Base-by-base conservation (phyloP, 2,329 filamentous ascomycete genomes). In the Thielaviopsis musarum region DNA sequence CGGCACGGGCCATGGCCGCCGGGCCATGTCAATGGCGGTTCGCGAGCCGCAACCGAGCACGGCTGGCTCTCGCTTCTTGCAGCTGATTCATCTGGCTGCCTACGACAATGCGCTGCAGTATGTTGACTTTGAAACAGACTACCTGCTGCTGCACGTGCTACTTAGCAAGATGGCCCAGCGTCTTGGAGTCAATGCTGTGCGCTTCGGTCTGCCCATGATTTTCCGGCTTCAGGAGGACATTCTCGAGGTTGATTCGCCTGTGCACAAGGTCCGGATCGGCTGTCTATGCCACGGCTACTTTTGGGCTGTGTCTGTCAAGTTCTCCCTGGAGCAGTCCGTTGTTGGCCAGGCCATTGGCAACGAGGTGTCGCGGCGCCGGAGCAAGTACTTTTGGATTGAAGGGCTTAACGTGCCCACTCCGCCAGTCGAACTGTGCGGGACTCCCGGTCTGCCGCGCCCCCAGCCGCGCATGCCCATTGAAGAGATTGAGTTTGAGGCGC, bases 201-300 rank as follows among this genome's bases (percentile, higher is more conserved):
- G 85, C 61, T 85, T 81, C 65, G 89, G 90, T 0, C 71, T 96
- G 45, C 89, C 91, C 1, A 95, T 96, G 90, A 79, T 95, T 12
- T 83, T 94, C 69, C 81, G 86, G 53, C 77, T 97, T 1, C 91
- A 96, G 69, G 88, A 95, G 66, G 88, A 93, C 63, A 86, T 93
- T 34, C 77, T 81, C 59, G 78, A 80, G 7, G 75, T 83, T 2
- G 81, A 84, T 54, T 78, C 79, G 24, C 82, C 85, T 0, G 70
- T 81, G 51, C 79, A 84, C 30, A 93, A 91, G 67, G 80, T 95
- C 48, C 85, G 88, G 52, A 75, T 94, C 52, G 89, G 87, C 30
- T 90, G 87, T 67, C 74, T 97, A 60, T 88, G 91, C 56, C 88
- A 95, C 67, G 91, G 89, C 9, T 96, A 96, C 70, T 83, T 96